phyloP scores from a whole-genome alignment of 441 rosid genomes.

The Gossypium davidsonii region DNA sequence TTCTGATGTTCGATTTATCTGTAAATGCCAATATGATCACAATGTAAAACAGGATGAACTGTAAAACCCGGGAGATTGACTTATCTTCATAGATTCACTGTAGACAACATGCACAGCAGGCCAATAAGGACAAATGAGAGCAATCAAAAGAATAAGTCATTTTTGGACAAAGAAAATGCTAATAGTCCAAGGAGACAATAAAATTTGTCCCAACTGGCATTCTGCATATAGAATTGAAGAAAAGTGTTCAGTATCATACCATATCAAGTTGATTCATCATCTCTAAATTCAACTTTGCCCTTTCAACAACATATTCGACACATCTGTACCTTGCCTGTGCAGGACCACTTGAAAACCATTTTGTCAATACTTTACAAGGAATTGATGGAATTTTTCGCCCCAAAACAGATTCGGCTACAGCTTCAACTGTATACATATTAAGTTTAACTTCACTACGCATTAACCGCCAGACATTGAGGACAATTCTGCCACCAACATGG shows the following conservation, averaged over 20 bases:
- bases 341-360: slow-evolving; percentile 82
- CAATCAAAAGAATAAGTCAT: neutral
- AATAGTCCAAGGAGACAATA: neutral
- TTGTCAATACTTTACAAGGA: slow-evolving; percentile 53
- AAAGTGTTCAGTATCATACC: slow-evolving; percentile 36
- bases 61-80: neutral
- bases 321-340: slow-evolving; percentile 81
- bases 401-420: slow-evolving; percentile 80
- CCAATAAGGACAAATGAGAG: neutral
- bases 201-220: neutral
- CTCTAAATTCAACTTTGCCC: slow-evolving; percentile 77
- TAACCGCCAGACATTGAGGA: slow-evolving; percentile 87
- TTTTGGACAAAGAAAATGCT: neutral
- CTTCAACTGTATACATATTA: slow-evolving; percentile 77
- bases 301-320: slow-evolving; percentile 59
- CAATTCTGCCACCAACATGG: slow-evolving; percentile 93
- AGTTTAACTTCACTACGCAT: slow-evolving; percentile 90
- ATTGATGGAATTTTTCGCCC: slow-evolving; percentile 76
- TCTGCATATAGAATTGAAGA: neutral
- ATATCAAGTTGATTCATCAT: slow-evolving; percentile 85
- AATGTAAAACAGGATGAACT: neutral
- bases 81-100: neutral
- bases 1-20: slow-evolving; percentile 97
- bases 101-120: neutral
- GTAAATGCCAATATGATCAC: slow-evolving; percentile 32